A percentile compares a stretch with the other conserved stretches of the same genome.
Evolutionary conservation across 257 asterid species (phyloP).

Genomic region (Sherardia arvensis): DNA sequence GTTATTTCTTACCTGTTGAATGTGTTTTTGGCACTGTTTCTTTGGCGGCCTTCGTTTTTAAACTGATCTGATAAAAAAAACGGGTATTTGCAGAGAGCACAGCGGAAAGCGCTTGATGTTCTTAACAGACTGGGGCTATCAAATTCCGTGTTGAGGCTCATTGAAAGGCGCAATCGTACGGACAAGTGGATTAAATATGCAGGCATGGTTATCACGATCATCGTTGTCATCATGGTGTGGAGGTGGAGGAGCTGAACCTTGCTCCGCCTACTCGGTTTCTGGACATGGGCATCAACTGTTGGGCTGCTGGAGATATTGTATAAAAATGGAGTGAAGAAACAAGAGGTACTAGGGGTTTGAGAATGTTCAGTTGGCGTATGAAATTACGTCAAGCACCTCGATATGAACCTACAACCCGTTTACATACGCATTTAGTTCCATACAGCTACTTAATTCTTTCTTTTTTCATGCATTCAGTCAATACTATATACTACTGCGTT

Average conservation of each 20-base stretch:
- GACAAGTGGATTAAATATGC: constrained; percentile 85
- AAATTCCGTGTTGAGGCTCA: constrained; percentile 69
- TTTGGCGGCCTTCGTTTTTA: background rate
- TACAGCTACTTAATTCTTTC: background rate
- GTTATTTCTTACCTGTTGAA: background rate
- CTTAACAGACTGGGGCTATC: constrained; percentile 91
- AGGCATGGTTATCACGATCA: constrained; percentile 59
- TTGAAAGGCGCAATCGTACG: constrained; percentile 77
- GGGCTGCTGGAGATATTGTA: background rate
- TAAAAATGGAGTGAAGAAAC: background rate
- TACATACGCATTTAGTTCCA: too few relatives aligned
- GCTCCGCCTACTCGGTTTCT: background rate
- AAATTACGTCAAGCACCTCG: background rate
- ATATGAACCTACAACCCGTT: background rate
- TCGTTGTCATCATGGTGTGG: constrained; percentile 61
- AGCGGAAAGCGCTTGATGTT: constrained; percentile 87
- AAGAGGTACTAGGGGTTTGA: too few relatives aligned
- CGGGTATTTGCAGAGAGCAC: constrained; percentile 65
- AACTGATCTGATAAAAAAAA: background rate
- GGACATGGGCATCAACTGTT: background rate
- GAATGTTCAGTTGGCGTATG: too few relatives aligned
- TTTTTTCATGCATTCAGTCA: background rate
- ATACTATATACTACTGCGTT: background rate
- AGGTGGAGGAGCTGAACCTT: constrained; percentile 76
- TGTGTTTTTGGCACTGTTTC: background rate